phyloP scores from a whole-genome alignment of 75 land plant genomes.

The Ceratopteris richardii region DNA sequence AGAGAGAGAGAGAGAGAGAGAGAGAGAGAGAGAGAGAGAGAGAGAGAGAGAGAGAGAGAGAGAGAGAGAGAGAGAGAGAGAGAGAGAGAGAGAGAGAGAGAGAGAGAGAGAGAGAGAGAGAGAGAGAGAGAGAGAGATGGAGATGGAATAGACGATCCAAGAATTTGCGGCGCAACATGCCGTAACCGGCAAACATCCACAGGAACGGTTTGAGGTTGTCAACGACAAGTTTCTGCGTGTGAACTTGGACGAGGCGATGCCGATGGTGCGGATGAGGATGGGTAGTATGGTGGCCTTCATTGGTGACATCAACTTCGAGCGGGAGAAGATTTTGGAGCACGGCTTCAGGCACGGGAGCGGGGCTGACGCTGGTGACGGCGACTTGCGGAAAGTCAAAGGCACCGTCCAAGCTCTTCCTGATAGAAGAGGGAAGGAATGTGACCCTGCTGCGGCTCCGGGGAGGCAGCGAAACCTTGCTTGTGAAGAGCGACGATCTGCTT shows the following conservation, averaged over 20 bases:
- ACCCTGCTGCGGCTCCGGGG: constrained; percentile 8
- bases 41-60: too few relatives aligned
- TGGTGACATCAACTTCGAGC: constrained; percentile 15
- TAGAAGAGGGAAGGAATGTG: constrained; percentile 15
- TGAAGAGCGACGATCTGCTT: constrained; percentile 15
- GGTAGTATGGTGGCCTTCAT: constrained; percentile 22
- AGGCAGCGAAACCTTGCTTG: constrained; percentile 3
- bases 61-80: too few relatives aligned
- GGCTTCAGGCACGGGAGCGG: constrained; percentile 15
- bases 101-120: too few relatives aligned
- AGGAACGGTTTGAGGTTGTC: constrained; percentile 21
- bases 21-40: too few relatives aligned
- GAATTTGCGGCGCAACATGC: too few relatives aligned
- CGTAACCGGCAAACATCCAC: too few relatives aligned
- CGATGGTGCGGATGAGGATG: constrained; percentile 19
- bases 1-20: too few relatives aligned
- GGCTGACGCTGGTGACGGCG: constrained; percentile 13
- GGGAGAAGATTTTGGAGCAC: constrained; percentile 17
- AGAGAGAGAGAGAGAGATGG: too few relatives aligned
- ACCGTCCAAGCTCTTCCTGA: constrained; percentile 16
- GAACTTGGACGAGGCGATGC: constrained; percentile 10
- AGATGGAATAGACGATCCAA: too few relatives aligned
- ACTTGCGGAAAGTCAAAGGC: constrained; percentile 4
- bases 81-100: too few relatives aligned
- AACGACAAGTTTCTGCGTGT: constrained; percentile 17